Evolutionary conservation across 257 asterid species (phyloP).

Genomic region (Asclepias syriaca): DNA sequence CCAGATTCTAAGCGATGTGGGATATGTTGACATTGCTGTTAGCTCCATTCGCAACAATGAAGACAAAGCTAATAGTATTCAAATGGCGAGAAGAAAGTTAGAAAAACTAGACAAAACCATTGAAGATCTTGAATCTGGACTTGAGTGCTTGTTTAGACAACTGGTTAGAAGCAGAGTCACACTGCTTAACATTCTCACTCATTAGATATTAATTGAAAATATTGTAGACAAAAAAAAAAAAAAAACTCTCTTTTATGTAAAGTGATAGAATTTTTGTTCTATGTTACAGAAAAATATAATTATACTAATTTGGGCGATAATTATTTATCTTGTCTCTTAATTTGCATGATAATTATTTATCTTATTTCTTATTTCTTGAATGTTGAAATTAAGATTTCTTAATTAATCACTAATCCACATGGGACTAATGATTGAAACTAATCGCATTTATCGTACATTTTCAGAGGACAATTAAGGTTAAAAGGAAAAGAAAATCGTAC

Average conservation of each 20-base stretch:
- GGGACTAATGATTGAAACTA: conserved; percentile 16
- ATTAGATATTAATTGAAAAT: not conserved
- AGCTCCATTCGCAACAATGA: conserved; percentile 18
- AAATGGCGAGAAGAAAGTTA: conserved; percentile 29
- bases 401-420: conserved; percentile 5
- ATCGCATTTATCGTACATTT: not conserved
- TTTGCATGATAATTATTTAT: too few relatives aligned
- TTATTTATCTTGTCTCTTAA: too few relatives aligned
- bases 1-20: conserved; percentile 28
- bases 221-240: not conserved
- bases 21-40: conserved; percentile 37
- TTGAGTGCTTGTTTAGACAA: conserved; percentile 31
- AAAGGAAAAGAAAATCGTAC: not conserved
- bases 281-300: not conserved
- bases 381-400: too few relatives aligned
- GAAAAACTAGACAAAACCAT: conserved; percentile 26
- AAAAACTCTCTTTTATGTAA: not conserved
- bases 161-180: conserved; percentile 30
- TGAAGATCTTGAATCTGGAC: conserved; percentile 26
- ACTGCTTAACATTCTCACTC: conserved; percentile 29
- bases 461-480: not conserved
- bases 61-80: conserved; percentile 32
- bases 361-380: too few relatives aligned
- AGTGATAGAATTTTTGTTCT: conserved; percentile 4
- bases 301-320: too few relatives aligned